Evolutionary conservation across 2,329 filamentous ascomycete species (phyloP), one percentile per base, ranked within the genome.

Genomic region (Epicoccum sorghinum): DNA sequence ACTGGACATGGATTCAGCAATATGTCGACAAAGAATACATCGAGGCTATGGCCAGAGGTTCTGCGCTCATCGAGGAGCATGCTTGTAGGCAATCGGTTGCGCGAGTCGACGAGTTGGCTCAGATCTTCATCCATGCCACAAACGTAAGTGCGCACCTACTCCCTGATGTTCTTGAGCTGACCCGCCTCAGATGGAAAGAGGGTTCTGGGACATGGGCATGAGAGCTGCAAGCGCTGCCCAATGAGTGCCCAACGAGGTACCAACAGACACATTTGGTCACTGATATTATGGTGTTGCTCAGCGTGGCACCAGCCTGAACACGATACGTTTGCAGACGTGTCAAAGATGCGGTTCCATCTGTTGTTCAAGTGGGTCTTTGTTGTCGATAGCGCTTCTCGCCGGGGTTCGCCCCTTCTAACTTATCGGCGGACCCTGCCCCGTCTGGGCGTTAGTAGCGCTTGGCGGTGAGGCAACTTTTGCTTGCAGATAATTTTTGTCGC

Each of bases 1-100:
- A 96, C 77, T 95, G 89, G 88, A 83, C 86, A 40, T 98, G 93
- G 93, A 91, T 98, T 61, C 82, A 93, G 70, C 96, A 91, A 68
- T 98, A 97, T 69, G 84, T 89, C 13, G 89, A 87, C 2, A 87
- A 90, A 0, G 90, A 95, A 70, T 97, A 96, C 62, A 77, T 80
- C 0, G 80, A 86, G 58, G 90, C 90, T 5, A 89, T 96, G 48
- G 80, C 79, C 59, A 80, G 85, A 3, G 91, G 90, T 22, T 64
- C 58, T 89, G 89, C 85, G 57, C 75, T 96, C 27, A 80, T 97
- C 7, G 93, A 97, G 74, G 83, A 85, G 62, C 83, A 92, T 67
- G 87, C 89, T 13, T 77, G 82, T n/a, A 77, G 86, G 43, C 89
- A 93, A 62, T 93, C 90, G 2, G 86, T 89, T 0, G 80, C 79